Evolutionary conservation across 306 rosid species (phyloP).

Genomic region (Canavalia ensiformis): DNA sequence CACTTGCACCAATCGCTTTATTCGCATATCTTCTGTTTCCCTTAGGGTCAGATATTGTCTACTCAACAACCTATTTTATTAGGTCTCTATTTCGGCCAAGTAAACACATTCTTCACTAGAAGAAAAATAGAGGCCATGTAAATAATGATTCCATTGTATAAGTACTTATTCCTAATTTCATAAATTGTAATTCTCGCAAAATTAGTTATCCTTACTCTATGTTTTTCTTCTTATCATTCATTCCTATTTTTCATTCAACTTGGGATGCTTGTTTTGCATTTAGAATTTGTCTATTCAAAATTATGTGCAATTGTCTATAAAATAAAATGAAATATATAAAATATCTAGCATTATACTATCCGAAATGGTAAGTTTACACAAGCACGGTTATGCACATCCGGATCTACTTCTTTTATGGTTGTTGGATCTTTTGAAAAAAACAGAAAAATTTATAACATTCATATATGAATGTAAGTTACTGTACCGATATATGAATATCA

Average conservation of each 20-base stretch:
- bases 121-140: neutral
- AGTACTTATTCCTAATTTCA: neutral
- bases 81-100: constrained; percentile 46
- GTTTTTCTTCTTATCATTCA: neutral
- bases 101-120: constrained; percentile 18
- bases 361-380: no score
- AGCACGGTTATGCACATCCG: no score
- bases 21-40: constrained; percentile 43
- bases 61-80: constrained; percentile 49
- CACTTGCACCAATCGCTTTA: constrained; percentile 35
- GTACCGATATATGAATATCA: no score
- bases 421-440: no score
- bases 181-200: neutral
- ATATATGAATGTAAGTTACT: no score
- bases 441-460: no score
- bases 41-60: constrained; percentile 9
- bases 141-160: neutral
- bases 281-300: neutral
- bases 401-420: no score
- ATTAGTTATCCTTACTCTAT: neutral
- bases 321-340: no score
- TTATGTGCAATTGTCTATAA: no score
- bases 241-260: neutral
- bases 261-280: neutral
- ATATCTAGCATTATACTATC: no score